phyloP scores from a whole-genome alignment of 768 basidiomycete species.

The Pulveroboletus sp. region DNA sequence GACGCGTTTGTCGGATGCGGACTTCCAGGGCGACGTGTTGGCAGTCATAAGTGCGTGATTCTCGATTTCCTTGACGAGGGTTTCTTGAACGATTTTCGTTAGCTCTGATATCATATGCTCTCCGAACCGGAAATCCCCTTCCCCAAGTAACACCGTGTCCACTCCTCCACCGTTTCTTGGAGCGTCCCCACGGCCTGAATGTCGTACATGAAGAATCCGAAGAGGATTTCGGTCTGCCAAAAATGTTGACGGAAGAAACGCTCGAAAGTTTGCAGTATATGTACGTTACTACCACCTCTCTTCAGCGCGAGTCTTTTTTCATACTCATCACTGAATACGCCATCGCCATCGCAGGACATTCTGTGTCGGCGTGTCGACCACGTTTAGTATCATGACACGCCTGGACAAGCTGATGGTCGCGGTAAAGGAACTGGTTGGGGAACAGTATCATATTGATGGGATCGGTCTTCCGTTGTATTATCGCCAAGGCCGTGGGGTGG shows the following conservation, averaged over 20 bases:
- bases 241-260: slow-evolving; percentile 65
- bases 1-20: slow-evolving; percentile 69
- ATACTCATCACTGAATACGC: not conserved
- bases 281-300: slow-evolving; percentile 39
- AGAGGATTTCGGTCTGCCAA: slow-evolving; percentile 70
- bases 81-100: not conserved
- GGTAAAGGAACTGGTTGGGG: slow-evolving; percentile 81
- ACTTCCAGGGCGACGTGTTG: slow-evolving; percentile 81
- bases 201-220: slow-evolving; percentile 68
- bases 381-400: slow-evolving; percentile 63
- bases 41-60: slow-evolving; percentile 65
- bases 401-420: slow-evolving; percentile 77
- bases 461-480: slow-evolving; percentile 36
- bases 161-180: slow-evolving; percentile 43
- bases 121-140: slow-evolving; percentile 68
- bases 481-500: slow-evolving; percentile 22
- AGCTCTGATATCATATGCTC: slow-evolving; percentile 75
- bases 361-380: slow-evolving; percentile 67
- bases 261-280: slow-evolving; percentile 75
- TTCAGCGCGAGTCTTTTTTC: too few species aligned
- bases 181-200: slow-evolving; percentile 53
- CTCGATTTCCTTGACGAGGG: not conserved
- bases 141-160: slow-evolving; percentile 87
- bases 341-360: slow-evolving; percentile 43
- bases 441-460: slow-evolving; percentile 81